Evolutionary conservation across 2,329 filamentous ascomycete species (phyloP).

Genomic region (Colletotrichum higginsianum): DNA sequence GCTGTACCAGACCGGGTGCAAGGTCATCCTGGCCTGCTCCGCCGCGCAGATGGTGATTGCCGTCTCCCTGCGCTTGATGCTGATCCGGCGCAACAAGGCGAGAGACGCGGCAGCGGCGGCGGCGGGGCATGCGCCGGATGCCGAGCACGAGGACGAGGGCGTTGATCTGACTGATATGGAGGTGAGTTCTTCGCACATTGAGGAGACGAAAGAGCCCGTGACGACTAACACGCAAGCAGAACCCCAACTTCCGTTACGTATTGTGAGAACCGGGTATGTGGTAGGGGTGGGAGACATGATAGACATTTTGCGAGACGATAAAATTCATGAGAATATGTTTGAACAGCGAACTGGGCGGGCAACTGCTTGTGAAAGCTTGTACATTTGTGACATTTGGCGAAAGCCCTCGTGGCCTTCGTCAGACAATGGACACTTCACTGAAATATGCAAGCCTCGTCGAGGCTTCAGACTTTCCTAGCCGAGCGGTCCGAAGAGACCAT

Average conservation of each 20-base stretch:
- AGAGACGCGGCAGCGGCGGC: conserved; percentile 51
- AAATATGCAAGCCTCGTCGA: background rate
- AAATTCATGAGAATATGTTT: conserved; percentile 11
- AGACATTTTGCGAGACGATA: background rate
- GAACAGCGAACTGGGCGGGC: background rate
- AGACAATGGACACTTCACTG: background rate
- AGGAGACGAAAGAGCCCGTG: background rate
- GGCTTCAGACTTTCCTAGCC: background rate
- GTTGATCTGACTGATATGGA: conserved; percentile 58
- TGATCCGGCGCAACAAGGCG: conserved; percentile 56
- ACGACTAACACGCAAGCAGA: conserved; percentile 41
- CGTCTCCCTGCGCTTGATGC: conserved; percentile 51
- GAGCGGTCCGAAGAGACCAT: background rate
- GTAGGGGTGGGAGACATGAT: background rate
- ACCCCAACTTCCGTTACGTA: conserved; percentile 50
- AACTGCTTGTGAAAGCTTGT: background rate
- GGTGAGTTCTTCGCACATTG: conserved; percentile 43
- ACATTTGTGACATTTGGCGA: background rate
- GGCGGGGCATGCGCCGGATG: conserved; percentile 25
- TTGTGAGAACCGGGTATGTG: conserved; percentile 30
- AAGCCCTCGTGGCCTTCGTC: background rate
- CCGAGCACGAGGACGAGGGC: conserved; percentile 47
- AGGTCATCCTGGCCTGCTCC: conserved; percentile 63
- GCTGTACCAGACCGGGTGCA: conserved; percentile 66
- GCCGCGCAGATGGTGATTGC: conserved; percentile 57